These are phyloP conservation scores for Clavispora fructus DNA, from an alignment of 805 yeast species.

Conservation along the genomic window DNA sequence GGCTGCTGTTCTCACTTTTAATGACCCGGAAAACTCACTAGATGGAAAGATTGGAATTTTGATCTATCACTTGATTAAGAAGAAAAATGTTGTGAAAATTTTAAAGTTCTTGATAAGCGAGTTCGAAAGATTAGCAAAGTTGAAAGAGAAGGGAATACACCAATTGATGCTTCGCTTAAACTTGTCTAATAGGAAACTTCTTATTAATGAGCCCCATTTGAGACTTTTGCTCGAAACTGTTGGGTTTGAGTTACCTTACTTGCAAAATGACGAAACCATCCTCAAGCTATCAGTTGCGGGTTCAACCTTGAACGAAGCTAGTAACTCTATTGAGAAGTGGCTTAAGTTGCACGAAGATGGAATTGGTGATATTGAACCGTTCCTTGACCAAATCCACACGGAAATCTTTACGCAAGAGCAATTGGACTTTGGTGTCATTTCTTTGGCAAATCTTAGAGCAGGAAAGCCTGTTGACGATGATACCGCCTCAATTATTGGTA, in stretches of 20 bases:
- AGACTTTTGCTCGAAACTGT: conserved; percentile 42
- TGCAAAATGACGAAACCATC: conserved; percentile 34
- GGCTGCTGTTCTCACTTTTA: conserved; percentile 34
- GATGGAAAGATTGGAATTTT: conserved; percentile 49
- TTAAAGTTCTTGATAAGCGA: conserved; percentile 42
- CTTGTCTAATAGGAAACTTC: conserved; percentile 17
- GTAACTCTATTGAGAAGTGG: conserved; percentile 40
- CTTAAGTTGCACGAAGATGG: conserved; percentile 15
- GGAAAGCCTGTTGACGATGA: conserved; percentile 6
- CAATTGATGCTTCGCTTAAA: conserved; percentile 8
- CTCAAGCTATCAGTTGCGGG: conserved; percentile 29
- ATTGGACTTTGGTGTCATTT: conserved; percentile 9
- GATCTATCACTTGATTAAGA: conserved; percentile 44
- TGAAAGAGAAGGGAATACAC: not conserved
- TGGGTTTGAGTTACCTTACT: conserved; percentile 42
- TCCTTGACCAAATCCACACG: conserved; percentile 14
- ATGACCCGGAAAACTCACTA: conserved; percentile 21
- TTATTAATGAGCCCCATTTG: conserved; percentile 45
- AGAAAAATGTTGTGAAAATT: conserved; percentile 23
- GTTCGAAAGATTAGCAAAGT: conserved; percentile 25
- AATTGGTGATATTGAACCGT: conserved; percentile 16
- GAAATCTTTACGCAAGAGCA: conserved; percentile 10
- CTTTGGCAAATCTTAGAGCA: conserved; percentile 7
- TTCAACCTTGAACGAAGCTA: conserved; percentile 27
- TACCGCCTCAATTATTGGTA: conserved; percentile 6